phyloP scores from a whole-genome alignment of 2,329 filamentous ascomycete genomes.

The Xylariales sp. region DNA sequence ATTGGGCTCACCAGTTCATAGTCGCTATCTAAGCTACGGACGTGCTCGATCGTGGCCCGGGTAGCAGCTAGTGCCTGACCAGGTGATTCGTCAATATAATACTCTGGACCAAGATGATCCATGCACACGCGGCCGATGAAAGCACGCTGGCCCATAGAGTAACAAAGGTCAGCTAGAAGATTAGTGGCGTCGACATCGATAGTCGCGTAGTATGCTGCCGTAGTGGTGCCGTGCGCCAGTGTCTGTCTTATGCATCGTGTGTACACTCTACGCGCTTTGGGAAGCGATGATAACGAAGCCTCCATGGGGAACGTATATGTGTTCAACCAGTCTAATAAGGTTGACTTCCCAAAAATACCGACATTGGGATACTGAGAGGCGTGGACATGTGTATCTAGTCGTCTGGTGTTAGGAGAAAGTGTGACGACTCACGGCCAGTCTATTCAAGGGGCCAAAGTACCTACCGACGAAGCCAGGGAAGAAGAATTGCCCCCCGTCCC shows the following conservation, averaged over 20 bases:
- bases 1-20: conserved; percentile 78
- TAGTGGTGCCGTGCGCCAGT: conserved; percentile 90
- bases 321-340: conserved; percentile 91
- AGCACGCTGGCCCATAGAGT: conserved; percentile 83
- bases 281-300: conserved; percentile 73
- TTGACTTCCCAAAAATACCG: conserved; percentile 93
- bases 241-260: conserved; percentile 81
- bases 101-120: conserved; percentile 80
- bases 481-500: conserved; percentile 73
- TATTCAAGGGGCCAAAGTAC: conserved; percentile 38
- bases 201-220: conserved; percentile 94
- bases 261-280: conserved; percentile 78
- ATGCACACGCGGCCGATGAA: conserved; percentile 96
- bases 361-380: conserved; percentile 94
- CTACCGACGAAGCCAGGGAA: conserved; percentile 85
- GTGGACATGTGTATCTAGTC: conserved; percentile 92
- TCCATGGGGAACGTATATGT: conserved; percentile 97
- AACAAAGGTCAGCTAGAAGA: conserved; percentile 85
- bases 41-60: conserved; percentile 71
- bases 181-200: conserved; percentile 90
- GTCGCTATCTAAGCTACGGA: conserved; percentile 72
- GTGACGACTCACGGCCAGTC: background rate
- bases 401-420: conserved; percentile 38
- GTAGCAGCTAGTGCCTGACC: conserved; percentile 68
- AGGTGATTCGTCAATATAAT: conserved; percentile 80